phyloP scores from a whole-genome alignment of 176 grass and related monocot genomes.

The Coix lacrymajobi region DNA sequence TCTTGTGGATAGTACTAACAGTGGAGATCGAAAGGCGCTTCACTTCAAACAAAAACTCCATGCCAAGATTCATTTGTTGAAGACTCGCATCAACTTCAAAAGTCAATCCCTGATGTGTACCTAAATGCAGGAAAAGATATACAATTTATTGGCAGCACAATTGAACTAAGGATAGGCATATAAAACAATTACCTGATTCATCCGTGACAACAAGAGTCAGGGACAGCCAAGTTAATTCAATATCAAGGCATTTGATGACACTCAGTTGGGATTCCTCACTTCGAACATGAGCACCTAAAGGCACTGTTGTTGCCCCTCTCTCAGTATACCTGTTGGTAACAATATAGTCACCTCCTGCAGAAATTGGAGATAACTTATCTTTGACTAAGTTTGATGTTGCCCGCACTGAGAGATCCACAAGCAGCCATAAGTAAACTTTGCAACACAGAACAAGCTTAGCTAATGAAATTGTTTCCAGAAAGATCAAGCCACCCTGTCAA shows the following conservation, averaged over 20 bases:
- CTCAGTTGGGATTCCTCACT: slow-evolving; percentile 26
- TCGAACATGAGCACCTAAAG: slow-evolving; percentile 37
- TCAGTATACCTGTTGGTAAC: slow-evolving; percentile 19
- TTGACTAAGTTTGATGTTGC: slow-evolving; percentile 24
- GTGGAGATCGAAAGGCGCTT: slow-evolving; percentile 49
- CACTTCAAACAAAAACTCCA: slow-evolving; percentile 46
- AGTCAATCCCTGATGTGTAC: slow-evolving; percentile 52
- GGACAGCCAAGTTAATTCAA: slow-evolving; percentile 59
- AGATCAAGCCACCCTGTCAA: slow-evolving; percentile 80
- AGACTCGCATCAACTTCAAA: slow-evolving; percentile 47
- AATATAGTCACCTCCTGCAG: slow-evolving; percentile 19
- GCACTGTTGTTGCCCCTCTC: slow-evolving; percentile 18
- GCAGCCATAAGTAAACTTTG: slow-evolving; percentile 52
- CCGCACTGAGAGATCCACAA: slow-evolving; percentile 22
- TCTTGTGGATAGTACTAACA: slow-evolving; percentile 40
- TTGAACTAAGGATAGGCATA: slow-evolving; percentile 9
- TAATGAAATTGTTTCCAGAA: slow-evolving; percentile 70
- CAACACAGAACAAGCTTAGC: slow-evolving; percentile 62
- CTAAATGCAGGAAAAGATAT: slow-evolving; percentile 37
- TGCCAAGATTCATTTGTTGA: slow-evolving; percentile 51
- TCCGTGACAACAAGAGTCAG: slow-evolving; percentile 47
- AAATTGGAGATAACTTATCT: slow-evolving; percentile 27
- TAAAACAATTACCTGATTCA: slow-evolving; percentile 50
- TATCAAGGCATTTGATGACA: slow-evolving; percentile 41
- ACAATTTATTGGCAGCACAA: slow-evolving; percentile 11